Evolutionary conservation across 805 yeast species (phyloP).

Genomic region (Tetrapisispora phaffii): DNA sequence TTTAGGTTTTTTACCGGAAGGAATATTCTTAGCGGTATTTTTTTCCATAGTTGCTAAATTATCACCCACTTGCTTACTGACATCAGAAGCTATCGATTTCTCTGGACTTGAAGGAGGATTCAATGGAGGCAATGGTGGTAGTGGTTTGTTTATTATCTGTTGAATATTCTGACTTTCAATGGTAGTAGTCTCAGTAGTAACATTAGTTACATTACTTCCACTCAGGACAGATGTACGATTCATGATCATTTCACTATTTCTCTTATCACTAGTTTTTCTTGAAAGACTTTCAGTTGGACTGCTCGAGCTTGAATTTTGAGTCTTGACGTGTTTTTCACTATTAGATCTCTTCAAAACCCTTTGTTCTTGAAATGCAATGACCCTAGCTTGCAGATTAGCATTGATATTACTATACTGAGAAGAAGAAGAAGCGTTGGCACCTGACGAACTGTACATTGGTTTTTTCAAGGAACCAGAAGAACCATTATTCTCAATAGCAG

Average conservation of each 20-base stretch:
- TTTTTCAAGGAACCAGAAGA: background rate
- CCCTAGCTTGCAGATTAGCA: slow-evolving; percentile 77
- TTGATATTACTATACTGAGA: slow-evolving; percentile 35
- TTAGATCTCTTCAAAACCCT: slow-evolving; percentile 41
- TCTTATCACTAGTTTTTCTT: background rate
- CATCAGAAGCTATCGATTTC: background rate
- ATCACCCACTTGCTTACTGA: background rate
- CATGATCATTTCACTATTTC: background rate
- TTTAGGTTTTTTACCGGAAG: background rate
- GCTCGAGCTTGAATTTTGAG: background rate
- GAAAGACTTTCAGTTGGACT: background rate
- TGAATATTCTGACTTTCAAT: slow-evolving; percentile 13
- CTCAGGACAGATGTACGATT: background rate
- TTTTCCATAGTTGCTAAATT: background rate
- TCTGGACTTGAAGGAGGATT: background rate
- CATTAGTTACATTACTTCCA: background rate
- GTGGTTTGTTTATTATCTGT: slow-evolving; percentile 31
- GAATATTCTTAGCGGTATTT: background rate
- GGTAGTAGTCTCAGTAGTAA: background rate
- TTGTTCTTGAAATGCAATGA: slow-evolving; percentile 79
- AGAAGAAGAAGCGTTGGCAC: slow-evolving; percentile 18
- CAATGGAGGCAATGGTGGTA: slow-evolving; percentile 30
- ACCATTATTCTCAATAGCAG: background rate
- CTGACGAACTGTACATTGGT: slow-evolving; percentile 5
- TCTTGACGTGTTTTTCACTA: slow-evolving; percentile 9